Base-by-base conservation (phyloP, 495 filamentous ascomycete genomes). In the Oleoguttula mirabilis region DNA sequence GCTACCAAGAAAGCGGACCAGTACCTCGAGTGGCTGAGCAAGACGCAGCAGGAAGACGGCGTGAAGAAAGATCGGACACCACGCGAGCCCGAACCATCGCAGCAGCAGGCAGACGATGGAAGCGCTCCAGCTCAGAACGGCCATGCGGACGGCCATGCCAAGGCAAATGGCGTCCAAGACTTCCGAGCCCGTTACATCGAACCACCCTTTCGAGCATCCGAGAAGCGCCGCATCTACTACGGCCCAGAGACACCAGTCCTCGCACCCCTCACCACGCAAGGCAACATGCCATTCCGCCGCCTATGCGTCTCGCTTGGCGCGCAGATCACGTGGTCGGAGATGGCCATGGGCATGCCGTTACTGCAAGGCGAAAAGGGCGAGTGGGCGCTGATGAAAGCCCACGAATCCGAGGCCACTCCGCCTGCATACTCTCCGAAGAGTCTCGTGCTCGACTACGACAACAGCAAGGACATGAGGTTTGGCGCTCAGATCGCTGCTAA, bases 291-390 rank as follows among this genome's bases (percentile, higher is more conserved):
- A 1, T 98, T 94, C 67, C 81, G 90, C 32, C 75, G 92, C 38
- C 74, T 98, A n/a, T 96, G 90, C 54, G 76, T 79, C 0, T 77
- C 81, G 38, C 73, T 95, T 15, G 92, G 90, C 17, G 88, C 90
- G 15, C 83, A 94, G 49, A 65, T 92, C 25, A 98, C 88, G 3
- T 96, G 94, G 66, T 96, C 90, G 0, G 90, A 98, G 57, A 98
- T 98, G 90, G 90, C 92, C 3, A 83, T 96, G 77, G 76, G 85
- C 27, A 60, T 93, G 52, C 85, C 87, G 10, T 62, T 98, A 36
- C 69, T 98, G n/a, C 86, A 95, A 60, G 90, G 90, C 8, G 70
- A 79, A 35, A 94, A 87, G 57, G 68, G 74, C 1, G 90, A 98
- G 66, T 98, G 90, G 90, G 86, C 90, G 14, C 63, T 98, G 50